Percentiles rank a stretch among this genome's conserved stretches.
Evolutionary conservation across 306 rosid species (phyloP).

Genomic region (Lathyrus tuberosus): DNA sequence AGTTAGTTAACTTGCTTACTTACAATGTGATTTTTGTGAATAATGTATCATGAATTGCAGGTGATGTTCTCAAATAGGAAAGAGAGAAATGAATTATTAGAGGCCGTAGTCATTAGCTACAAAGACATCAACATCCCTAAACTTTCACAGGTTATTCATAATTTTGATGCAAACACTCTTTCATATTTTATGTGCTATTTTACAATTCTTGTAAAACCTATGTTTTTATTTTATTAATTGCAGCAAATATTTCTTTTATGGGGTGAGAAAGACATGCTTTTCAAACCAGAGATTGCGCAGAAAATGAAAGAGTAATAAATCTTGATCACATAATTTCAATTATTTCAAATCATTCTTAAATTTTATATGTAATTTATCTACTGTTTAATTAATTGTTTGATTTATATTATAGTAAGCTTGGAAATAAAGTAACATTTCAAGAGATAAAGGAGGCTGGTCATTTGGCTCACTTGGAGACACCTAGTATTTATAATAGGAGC

Average conservation of each 20-base stretch:
- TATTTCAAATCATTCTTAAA: neutral
- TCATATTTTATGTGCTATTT: neutral
- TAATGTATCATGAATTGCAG: conserved; percentile 31
- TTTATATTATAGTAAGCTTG: conserved; percentile 26
- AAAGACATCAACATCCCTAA: conserved; percentile 55
- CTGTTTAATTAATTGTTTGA: neutral
- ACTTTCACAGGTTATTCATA: conserved; percentile 55
- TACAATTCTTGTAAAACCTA: neutral
- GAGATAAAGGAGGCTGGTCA: conserved; percentile 64
- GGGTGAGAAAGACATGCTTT: conserved; percentile 73
- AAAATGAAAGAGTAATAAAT: conserved; percentile 60
- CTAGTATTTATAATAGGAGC: conserved; percentile 36
- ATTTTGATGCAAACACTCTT: neutral
- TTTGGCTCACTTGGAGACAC: conserved; percentile 72
- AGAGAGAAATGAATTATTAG: conserved; percentile 72
- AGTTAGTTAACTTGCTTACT: too few relatives aligned
- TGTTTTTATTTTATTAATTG: neutral
- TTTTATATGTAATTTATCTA: neutral
- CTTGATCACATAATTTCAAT: neutral
- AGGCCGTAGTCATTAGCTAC: conserved; percentile 47
- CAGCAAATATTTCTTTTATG: conserved; percentile 75
- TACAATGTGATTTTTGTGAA: neutral
- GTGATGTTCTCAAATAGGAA: conserved; percentile 71
- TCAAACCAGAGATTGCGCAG: conserved; percentile 57
- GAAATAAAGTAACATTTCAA: conserved; percentile 52